These are phyloP conservation scores for Glarea lozoyensis DNA, from an alignment of 495 filamentous ascomycete species.

Conservation along the genomic window DNA sequence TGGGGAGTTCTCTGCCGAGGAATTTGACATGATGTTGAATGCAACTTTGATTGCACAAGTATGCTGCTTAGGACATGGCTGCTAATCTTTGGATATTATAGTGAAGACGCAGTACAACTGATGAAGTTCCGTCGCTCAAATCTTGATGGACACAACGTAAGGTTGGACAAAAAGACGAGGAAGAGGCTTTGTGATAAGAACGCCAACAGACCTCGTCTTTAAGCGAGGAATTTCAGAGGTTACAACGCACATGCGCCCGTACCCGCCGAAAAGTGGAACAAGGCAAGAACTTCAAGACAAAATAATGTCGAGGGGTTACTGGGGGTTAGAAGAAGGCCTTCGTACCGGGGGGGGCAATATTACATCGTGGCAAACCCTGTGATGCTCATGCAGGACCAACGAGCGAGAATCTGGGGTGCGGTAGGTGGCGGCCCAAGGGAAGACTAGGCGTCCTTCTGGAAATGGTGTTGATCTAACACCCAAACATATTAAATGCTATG, in stretches of 20 bases:
- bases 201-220: too few relatives aligned
- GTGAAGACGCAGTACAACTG: too few relatives aligned
- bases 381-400: slow-evolving; percentile 19
- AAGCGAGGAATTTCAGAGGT: slow-evolving; percentile 13
- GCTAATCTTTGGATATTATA: too few relatives aligned
- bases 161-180: not conserved
- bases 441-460: too few relatives aligned
- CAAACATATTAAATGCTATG: too few relatives aligned
- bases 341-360: not conserved
- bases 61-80: too few relatives aligned
- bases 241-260: slow-evolving; percentile 10
- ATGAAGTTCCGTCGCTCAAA: not conserved
- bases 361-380: slow-evolving; percentile 12
- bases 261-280: not conserved
- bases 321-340: not conserved
- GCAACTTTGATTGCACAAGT: too few relatives aligned
- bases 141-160: not conserved
- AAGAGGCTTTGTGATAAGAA: too few relatives aligned
- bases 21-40: slow-evolving; percentile 17
- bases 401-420: slow-evolving; percentile 20
- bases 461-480: too few relatives aligned
- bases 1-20: slow-evolving; percentile 17
- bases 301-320: too few relatives aligned
- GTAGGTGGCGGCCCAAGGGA: slow-evolving; percentile 18
- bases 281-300: too few relatives aligned